These are phyloP conservation scores for Angomonas desouzai DNA, from an alignment of 208 protist species.

Conservation along the genomic window DNA sequence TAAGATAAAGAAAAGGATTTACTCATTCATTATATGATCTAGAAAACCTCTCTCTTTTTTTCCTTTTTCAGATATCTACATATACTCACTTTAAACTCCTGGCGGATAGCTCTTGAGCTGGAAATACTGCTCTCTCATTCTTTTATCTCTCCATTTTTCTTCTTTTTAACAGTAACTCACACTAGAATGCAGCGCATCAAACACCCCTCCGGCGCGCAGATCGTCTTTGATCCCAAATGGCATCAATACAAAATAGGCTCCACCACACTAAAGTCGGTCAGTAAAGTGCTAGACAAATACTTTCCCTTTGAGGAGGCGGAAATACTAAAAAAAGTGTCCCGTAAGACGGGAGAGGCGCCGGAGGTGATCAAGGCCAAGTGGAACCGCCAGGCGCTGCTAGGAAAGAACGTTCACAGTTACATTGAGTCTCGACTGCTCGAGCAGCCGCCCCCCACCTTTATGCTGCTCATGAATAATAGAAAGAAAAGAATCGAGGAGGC, in stretches of 20 bases:
- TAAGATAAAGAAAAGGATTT: not conserved
- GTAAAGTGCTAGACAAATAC: slow-evolving; percentile 77
- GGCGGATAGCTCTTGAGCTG: too few relatives aligned
- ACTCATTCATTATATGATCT: not conserved
- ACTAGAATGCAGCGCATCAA: slow-evolving; percentile 26
- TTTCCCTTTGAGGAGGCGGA: slow-evolving; percentile 85
- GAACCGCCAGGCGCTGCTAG: slow-evolving; percentile 73
- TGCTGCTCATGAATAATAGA: slow-evolving; percentile 37
- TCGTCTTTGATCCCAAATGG: slow-evolving; percentile 77
- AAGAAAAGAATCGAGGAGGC: slow-evolving; percentile 16
- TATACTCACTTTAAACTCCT: too few relatives aligned
- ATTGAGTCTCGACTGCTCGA: slow-evolving; percentile 72
- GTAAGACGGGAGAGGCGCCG: slow-evolving; percentile 62
- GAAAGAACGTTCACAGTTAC: slow-evolving; percentile 87
- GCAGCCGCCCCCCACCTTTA: slow-evolving; percentile 61
- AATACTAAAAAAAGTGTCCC: slow-evolving; percentile 51
- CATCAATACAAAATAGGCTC: slow-evolving; percentile 76
- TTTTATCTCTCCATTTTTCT: not conserved
- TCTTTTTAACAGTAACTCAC: not conserved
- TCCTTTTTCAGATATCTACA: not conserved
- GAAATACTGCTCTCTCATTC: too few relatives aligned
- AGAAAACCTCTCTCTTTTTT: not conserved
- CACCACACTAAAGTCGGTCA: slow-evolving; percentile 66
- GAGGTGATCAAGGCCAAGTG: slow-evolving; percentile 57
- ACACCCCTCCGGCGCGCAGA: slow-evolving; percentile 59